phyloP scores from a whole-genome alignment of 2,329 filamentous ascomycete species.

The Parastagonospora nodorum region DNA sequence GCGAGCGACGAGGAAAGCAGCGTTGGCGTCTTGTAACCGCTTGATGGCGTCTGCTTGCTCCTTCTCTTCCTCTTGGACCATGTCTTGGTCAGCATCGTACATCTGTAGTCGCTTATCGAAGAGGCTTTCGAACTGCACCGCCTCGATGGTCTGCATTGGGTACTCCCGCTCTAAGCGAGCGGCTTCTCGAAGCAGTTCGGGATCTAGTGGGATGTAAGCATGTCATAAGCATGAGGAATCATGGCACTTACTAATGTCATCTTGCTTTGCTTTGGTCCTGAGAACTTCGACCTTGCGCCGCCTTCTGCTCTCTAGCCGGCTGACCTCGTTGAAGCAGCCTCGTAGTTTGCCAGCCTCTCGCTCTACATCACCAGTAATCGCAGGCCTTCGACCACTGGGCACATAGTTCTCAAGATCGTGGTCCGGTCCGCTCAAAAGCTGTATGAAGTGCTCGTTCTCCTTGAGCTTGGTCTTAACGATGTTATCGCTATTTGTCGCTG shows the following conservation, averaged over 20 bases:
- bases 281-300: slow-evolving; percentile 79
- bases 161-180: slow-evolving; percentile 84
- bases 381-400: slow-evolving; percentile 78
- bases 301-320: slow-evolving; percentile 78
- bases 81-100: slow-evolving; percentile 79
- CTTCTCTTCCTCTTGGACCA: slow-evolving; percentile 70
- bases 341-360: slow-evolving; percentile 77
- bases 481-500: slow-evolving; percentile 68
- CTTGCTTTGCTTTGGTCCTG: slow-evolving; percentile 77
- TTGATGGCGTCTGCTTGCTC: slow-evolving; percentile 76
- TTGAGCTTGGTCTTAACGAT: slow-evolving; percentile 79
- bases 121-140: slow-evolving; percentile 88
- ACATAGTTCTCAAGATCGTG: slow-evolving; percentile 85
- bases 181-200: slow-evolving; percentile 80
- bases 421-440: slow-evolving; percentile 78
- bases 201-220: slow-evolving; percentile 54
- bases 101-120: slow-evolving; percentile 81
- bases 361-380: slow-evolving; percentile 80
- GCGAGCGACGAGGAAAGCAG: slow-evolving; percentile 75
- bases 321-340: slow-evolving; percentile 81
- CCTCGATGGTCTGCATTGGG: slow-evolving; percentile 80
- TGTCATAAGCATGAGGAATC: slow-evolving; percentile 3
- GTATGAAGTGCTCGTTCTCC: slow-evolving; percentile 74
- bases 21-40: slow-evolving; percentile 75
- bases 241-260: slow-evolving; percentile 73